Evolutionary conservation across 179 eudicot species (phyloP).

Genomic region (Beta corolliflora): DNA sequence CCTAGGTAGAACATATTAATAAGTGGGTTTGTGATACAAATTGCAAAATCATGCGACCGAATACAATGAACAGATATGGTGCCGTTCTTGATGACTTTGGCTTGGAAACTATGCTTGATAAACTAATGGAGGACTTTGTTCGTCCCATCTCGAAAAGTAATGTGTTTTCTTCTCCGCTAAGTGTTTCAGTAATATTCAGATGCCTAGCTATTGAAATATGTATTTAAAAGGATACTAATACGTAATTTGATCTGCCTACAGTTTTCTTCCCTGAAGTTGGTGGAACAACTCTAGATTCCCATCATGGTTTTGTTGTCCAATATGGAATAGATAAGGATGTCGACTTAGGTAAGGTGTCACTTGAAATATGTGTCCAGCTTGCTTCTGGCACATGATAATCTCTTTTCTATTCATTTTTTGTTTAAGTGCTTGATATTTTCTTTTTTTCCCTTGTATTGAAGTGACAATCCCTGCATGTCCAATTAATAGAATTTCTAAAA

Average conservation of each 20-base stretch:
- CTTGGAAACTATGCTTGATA: slow-evolving; percentile 80
- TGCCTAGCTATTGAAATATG: neutral
- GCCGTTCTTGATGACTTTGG: slow-evolving; percentile 98
- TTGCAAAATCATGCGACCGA: slow-evolving; percentile 88
- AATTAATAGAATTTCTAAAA: neutral
- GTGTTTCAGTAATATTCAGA: slow-evolving; percentile 10
- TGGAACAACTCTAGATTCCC: slow-evolving; percentile 80
- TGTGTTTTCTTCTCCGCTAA: slow-evolving; percentile 1
- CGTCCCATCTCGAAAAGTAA: slow-evolving; percentile 83
- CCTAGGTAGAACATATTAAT: slow-evolving; percentile 85
- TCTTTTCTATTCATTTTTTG: slow-evolving; percentile 10
- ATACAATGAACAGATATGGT: slow-evolving; percentile 88
- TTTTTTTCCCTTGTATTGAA: neutral
- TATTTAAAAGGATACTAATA: slow-evolving; percentile 11
- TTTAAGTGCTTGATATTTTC: neutral
- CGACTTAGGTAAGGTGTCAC: slow-evolving; percentile 65
- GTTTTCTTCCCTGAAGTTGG: slow-evolving; percentile 96
- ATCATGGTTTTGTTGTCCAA: slow-evolving; percentile 97
- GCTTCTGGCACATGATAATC: neutral
- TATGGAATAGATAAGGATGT: slow-evolving; percentile 86
- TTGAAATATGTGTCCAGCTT: slow-evolving; percentile 2
- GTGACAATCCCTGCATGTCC: neutral
- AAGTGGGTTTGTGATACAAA: slow-evolving; percentile 76
- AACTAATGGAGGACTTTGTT: slow-evolving; percentile 77
- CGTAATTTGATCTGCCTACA: slow-evolving; percentile 40